These are phyloP conservation scores for Trametes gibbosa DNA, from an alignment of 768 basidiomycete genomes.

Conservation along the genomic window DNA sequence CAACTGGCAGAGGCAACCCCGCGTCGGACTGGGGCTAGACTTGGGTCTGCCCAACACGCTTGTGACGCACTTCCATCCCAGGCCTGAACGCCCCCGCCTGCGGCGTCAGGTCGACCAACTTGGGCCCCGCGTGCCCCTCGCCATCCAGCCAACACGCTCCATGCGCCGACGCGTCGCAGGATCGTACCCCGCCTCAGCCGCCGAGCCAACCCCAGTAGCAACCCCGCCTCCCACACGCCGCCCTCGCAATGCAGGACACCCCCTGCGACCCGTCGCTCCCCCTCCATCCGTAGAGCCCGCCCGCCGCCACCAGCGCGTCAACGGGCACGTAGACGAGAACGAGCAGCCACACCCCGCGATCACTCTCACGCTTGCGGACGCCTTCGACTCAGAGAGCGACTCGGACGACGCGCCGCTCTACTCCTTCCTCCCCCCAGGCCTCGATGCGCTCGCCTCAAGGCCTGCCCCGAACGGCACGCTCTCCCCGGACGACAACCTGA, in stretches of 20 bases:
- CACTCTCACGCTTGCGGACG: conserved; percentile 1
- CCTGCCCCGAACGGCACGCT: background rate
- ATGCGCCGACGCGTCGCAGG: conserved; percentile 1
- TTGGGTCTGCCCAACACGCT: background rate
- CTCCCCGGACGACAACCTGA: background rate
- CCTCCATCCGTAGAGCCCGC: too few species aligned
- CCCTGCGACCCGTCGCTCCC: too few species aligned
- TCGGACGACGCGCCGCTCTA: conserved; percentile 3
- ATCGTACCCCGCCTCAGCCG: background rate
- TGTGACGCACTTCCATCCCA: background rate
- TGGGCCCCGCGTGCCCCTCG: background rate
- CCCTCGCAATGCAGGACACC: background rate
- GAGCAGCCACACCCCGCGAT: background rate
- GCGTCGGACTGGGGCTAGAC: background rate
- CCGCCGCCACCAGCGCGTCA: too few species aligned
- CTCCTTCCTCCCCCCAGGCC: conserved; percentile 13
- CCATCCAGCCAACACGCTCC: background rate
- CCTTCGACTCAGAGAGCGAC: background rate
- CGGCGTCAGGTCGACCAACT: background rate
- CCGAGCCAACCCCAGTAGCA: background rate
- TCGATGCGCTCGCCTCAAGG: conserved; percentile 1
- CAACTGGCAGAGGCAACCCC: background rate
- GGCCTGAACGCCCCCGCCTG: background rate
- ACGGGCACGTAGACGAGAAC: too few species aligned
- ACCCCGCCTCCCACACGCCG: background rate